Conservation (phyloP, 2,329 filamentous ascomycete genomes). For the Alternaria hordeiaustralica region DNA sequence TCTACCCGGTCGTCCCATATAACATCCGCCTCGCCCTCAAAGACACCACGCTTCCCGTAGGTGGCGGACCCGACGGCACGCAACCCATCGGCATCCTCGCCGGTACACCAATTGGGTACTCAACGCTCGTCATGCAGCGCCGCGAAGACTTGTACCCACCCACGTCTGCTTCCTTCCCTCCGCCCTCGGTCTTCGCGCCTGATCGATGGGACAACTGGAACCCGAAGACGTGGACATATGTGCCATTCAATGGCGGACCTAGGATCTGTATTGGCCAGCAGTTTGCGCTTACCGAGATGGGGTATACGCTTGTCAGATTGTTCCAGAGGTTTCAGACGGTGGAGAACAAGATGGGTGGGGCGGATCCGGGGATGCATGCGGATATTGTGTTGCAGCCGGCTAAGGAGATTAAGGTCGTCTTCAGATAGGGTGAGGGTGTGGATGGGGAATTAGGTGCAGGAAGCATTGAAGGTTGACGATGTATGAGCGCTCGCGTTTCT, state of each 20-base stretch:
- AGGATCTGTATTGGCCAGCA: conserved; percentile 60
- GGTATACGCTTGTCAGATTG: conserved; percentile 55
- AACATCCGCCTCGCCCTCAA: conserved; percentile 56
- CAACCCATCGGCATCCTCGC: conserved; percentile 54
- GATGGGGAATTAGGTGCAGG: background rate
- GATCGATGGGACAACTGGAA: conserved; percentile 59
- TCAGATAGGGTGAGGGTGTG: conserved; percentile 14
- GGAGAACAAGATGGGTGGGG: conserved; percentile 49
- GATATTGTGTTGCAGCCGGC: conserved; percentile 59
- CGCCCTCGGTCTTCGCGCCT: conserved; percentile 53
- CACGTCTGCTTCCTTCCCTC: conserved; percentile 47
- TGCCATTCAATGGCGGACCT: conserved; percentile 58
- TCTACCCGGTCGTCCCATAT: conserved; percentile 59
- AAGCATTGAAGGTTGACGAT: background rate
- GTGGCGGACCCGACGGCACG: conserved; percentile 54
- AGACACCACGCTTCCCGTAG: conserved; percentile 58
- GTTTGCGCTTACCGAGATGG: conserved; percentile 60
- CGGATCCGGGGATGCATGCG: conserved; percentile 49
- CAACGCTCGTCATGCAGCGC: conserved; percentile 57
- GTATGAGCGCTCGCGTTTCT: background rate
- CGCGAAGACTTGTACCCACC: conserved; percentile 58
- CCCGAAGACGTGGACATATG: conserved; percentile 57
- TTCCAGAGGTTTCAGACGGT: conserved; percentile 54
- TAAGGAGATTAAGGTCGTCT: conserved; percentile 49
- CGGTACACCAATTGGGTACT: conserved; percentile 56